These are phyloP conservation scores for Tuber calosporum DNA, from an alignment of 495 filamentous ascomycete species.

Conservation along the genomic window DNA sequence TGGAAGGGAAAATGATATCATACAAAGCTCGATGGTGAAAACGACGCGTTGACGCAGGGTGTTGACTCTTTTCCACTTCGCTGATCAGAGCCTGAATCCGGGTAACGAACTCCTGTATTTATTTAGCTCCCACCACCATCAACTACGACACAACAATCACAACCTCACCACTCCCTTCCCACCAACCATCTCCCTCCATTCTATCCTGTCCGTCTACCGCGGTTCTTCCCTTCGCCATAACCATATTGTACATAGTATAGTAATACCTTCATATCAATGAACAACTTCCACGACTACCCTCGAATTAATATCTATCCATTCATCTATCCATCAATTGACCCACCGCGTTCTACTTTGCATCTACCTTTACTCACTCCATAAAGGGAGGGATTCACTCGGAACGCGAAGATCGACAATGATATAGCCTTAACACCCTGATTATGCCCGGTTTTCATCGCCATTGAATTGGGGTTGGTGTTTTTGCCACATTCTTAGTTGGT, in stretches of 20 bases:
- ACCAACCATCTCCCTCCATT: not conserved
- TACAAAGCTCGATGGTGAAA: not conserved
- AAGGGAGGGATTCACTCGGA: constrained; percentile 2
- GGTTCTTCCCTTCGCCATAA: not conserved
- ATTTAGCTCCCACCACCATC: not conserved
- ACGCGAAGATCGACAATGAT: not conserved
- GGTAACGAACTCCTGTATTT: not conserved
- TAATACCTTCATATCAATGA: not conserved
- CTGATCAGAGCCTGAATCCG: not conserved
- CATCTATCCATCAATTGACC: not conserved
- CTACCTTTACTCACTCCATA: constrained; percentile 1
- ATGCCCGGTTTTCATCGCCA: not conserved
- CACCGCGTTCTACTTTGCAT: constrained; percentile 1
- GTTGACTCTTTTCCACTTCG: not conserved
- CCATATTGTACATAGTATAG: not conserved
- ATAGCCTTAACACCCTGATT: not conserved
- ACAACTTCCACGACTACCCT: not conserved
- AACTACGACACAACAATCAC: not conserved
- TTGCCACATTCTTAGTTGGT: not conserved
- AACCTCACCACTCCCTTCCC: not conserved
- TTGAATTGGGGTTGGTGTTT: not conserved
- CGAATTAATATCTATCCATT: not conserved
- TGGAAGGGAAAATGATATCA: not conserved
- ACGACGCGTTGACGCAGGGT: not conserved
- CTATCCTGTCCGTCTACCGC: not conserved